These are phyloP conservation scores for Aspergillus terreus DNA, from an alignment of 2,329 filamentous ascomycete genomes.

Conservation along the genomic window DNA sequence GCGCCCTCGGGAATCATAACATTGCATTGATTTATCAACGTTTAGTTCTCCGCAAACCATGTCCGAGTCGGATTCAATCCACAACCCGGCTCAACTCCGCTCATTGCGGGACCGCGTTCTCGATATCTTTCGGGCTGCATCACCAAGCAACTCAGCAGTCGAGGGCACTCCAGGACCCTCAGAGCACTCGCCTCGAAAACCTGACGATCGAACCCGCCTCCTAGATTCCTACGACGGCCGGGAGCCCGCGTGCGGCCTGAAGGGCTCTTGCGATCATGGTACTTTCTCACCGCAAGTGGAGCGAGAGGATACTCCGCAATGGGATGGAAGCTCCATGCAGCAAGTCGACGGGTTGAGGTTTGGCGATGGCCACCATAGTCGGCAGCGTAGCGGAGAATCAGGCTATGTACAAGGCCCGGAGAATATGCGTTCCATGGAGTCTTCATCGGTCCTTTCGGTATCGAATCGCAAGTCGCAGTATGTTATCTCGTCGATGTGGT, in stretches of 20 bases:
- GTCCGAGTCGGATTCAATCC: conserved; percentile 24
- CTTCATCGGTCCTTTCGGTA: conserved; percentile 68
- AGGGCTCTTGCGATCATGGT: conserved; percentile 61
- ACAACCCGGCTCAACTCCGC: conserved; percentile 20
- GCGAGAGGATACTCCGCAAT: conserved; percentile 51
- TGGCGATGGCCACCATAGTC: conserved; percentile 10
- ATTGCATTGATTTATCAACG: conserved; percentile 1
- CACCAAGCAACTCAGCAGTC: conserved; percentile 2
- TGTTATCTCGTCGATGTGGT: conserved; percentile 24
- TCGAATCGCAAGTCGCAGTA: conserved; percentile 72
- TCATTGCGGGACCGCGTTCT: conserved; percentile 30
- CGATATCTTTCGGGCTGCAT: conserved; percentile 26
- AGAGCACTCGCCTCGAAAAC: conserved; percentile 12
- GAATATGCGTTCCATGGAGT: conserved; percentile 65
- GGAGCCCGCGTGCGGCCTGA: conserved; percentile 36
- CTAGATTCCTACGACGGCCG: conserved; percentile 37
- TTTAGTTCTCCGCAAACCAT: conserved; percentile 14
- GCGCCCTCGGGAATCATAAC: no score
- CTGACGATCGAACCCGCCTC: conserved; percentile 34
- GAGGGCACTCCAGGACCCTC: conserved; percentile 9
- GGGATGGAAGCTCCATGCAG: conserved; percentile 25
- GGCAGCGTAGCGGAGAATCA: conserved; percentile 31
- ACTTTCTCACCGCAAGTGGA: conserved; percentile 68
- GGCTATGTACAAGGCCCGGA: conserved; percentile 54
- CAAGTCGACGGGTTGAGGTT: conserved; percentile 31